Percentiles rank a stretch among this genome's conserved stretches.
Evolutionary conservation across 1,284 basidiomycete species (phyloP).

Genomic region (Paramarasmius palmivorus): DNA sequence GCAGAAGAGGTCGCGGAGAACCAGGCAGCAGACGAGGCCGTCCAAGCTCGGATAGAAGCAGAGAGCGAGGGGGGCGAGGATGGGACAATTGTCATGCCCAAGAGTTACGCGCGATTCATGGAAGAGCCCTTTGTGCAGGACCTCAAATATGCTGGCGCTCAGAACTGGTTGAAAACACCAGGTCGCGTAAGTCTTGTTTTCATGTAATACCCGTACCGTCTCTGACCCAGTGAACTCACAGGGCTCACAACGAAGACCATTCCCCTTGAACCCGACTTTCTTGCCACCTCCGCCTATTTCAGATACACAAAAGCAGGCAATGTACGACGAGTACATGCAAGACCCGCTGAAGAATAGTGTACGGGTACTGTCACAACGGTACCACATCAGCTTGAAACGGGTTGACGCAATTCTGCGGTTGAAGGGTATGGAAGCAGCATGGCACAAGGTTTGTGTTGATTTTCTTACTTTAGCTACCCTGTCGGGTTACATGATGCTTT

Average conservation of each 20-base stretch:
- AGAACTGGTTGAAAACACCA: too few species aligned
- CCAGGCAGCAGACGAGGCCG: constrained; percentile 17
- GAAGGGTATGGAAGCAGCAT: constrained; percentile 72
- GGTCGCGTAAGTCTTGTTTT: neutral
- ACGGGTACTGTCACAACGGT: constrained; percentile 57
- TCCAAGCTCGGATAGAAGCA: constrained; percentile 15
- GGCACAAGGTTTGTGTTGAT: constrained; percentile 62
- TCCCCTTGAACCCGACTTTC: constrained; percentile 81
- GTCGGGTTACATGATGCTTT: constrained; percentile 53
- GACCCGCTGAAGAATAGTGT: constrained; percentile 60
- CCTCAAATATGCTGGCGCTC: too few species aligned
- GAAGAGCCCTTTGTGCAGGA: too few species aligned
- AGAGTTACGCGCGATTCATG: too few species aligned
- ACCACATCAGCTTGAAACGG: constrained; percentile 71
- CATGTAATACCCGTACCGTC: too few species aligned
- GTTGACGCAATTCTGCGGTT: constrained; percentile 78
- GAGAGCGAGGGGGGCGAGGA: constrained; percentile 16
- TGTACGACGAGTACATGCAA: constrained; percentile 58
- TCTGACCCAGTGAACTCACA: neutral
- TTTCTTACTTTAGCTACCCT: constrained; percentile 14
- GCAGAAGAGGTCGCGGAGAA: constrained; percentile 20
- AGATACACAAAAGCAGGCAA: constrained; percentile 50
- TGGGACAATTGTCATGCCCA: neutral
- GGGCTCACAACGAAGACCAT: constrained; percentile 53
- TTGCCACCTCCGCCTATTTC: constrained; percentile 75